phyloP scores from a whole-genome alignment of 1,139 yeast genomes.

The Pichia sp. region DNA sequence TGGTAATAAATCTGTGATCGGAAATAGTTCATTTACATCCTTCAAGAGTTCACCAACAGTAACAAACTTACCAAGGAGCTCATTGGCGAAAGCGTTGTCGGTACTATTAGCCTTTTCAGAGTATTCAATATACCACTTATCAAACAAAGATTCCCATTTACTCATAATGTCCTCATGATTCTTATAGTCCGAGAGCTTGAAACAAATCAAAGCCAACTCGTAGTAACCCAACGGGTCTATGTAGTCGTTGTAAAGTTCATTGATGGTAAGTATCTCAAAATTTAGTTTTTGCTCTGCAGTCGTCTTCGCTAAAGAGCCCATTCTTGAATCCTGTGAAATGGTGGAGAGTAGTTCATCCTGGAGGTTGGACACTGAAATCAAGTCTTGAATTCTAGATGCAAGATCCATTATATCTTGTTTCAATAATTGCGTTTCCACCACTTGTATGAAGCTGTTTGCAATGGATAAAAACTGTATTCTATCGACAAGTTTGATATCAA shows the following conservation, averaged over 20 bases:
- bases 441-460: conserved; percentile 89
- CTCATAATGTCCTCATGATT: conserved; percentile 64
- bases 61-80: conserved; percentile 34
- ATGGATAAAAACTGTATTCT: conserved; percentile 86
- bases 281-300: conserved; percentile 52
- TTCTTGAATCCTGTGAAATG: conserved; percentile 52
- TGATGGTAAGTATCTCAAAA: conserved; percentile 58
- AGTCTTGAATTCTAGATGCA: conserved; percentile 64
- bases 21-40: conserved; percentile 70
- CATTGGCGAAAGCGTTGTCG: conserved; percentile 34
- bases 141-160: conserved; percentile 64
- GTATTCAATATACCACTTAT: conserved; percentile 30
- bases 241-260: conserved; percentile 76
- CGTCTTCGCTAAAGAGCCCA: conserved; percentile 36
- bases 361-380: conserved; percentile 79
- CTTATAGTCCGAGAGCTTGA: conserved; percentile 76
- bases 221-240: conserved; percentile 86
- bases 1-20: conserved; percentile 65
- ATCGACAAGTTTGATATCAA: conserved; percentile 58
- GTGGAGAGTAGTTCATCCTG: conserved; percentile 73
- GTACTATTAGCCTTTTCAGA: conserved; percentile 20
- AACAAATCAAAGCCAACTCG: conserved; percentile 71
- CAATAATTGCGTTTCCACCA: conserved; percentile 71
- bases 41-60: conserved; percentile 29
- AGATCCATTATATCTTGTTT: conserved; percentile 72